phyloP scores from a whole-genome alignment of 768 basidiomycete species.

The Naganishia kalamii region DNA sequence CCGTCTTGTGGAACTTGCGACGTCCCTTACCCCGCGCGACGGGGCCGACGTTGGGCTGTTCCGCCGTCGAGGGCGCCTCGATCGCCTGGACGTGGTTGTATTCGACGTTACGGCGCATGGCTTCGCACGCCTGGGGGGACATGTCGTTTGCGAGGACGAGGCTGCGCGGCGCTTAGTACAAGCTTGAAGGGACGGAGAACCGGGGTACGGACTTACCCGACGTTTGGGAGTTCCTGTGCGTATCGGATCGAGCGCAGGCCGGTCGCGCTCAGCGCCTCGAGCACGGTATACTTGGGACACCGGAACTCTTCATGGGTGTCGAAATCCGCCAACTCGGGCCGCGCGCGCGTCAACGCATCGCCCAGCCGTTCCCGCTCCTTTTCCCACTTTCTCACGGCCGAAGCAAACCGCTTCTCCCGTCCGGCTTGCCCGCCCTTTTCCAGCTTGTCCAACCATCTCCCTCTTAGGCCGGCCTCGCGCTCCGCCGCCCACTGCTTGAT shows the following conservation, averaged over 20 bases:
- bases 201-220: conserved; percentile 63
- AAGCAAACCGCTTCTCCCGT: conserved; percentile 53
- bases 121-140: conserved; percentile 69
- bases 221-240: conserved; percentile 88
- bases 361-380: conserved; percentile 43
- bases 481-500: conserved; percentile 65
- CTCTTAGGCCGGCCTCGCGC: conserved; percentile 33
- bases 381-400: conserved; percentile 19
- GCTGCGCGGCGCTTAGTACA: conserved; percentile 49
- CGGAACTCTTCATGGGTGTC: background rate
- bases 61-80: background rate
- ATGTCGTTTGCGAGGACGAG: conserved; percentile 92
- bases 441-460: conserved; percentile 54
- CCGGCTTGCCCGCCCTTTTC: conserved; percentile 52
- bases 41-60: conserved; percentile 10
- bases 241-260: conserved; percentile 94
- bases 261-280: conserved; percentile 93
- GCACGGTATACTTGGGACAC: conserved; percentile 61
- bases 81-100: conserved; percentile 60
- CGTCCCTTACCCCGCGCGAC: conserved; percentile 17
- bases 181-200: background rate
- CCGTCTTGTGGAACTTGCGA: conserved; percentile 20
- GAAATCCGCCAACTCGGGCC: background rate
- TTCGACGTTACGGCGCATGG: conserved; percentile 77
- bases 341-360: conserved; percentile 42